Base-by-base conservation (phyloP, 1,284 basidiomycete species). In the Trametes pubescens region DNA sequence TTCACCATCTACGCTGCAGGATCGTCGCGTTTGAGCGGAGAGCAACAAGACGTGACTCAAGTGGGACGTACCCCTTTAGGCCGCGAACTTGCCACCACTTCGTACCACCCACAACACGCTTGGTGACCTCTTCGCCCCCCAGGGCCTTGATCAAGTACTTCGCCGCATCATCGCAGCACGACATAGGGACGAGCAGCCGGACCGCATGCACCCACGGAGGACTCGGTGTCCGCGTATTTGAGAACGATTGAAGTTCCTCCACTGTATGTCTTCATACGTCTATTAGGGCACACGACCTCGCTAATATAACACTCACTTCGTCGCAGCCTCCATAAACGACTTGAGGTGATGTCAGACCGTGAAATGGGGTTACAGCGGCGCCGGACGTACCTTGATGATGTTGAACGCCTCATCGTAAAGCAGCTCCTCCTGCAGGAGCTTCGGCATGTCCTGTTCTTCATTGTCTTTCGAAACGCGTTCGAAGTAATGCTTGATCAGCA, bases 31-130 rank as follows among this genome's bases (percentile, higher is more conserved):
- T 55, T n/a, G 16, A 44, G 8, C 32, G 10, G 14, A 14, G 35
- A 13, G 18, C 11, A 14, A 35, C 22, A 16, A n/a, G 47, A 37
- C 14, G 40, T 43, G 52, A 18, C 13, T 48, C 21, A 51, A 57
- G 4, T 22, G 10, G 7, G 16, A 72, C 82, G 59, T 70, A 95
- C 92, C 84, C 94, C 73, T 81, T 80, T 63, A 87, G 76, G n/a
- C 91, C 89, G 38, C 94, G 88, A 21, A 95, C 92, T 76, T 96
- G 96, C 97, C 96, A 99, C 96, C 97, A 99, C 73, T 95, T 95
- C 8, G 89, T 88, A 1, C 96, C 97, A 18, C 96, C 96, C 1
- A 96, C 89, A 29, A 96, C 75, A 59, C 85, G 85, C 68, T 87
- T 86, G 10, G 93, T 87, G 57, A 84, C 81, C 35, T 91, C 90